phyloP scores from a whole-genome alignment of 2,329 filamentous ascomycete species.

The Ophiocordyceps sinensis region DNA sequence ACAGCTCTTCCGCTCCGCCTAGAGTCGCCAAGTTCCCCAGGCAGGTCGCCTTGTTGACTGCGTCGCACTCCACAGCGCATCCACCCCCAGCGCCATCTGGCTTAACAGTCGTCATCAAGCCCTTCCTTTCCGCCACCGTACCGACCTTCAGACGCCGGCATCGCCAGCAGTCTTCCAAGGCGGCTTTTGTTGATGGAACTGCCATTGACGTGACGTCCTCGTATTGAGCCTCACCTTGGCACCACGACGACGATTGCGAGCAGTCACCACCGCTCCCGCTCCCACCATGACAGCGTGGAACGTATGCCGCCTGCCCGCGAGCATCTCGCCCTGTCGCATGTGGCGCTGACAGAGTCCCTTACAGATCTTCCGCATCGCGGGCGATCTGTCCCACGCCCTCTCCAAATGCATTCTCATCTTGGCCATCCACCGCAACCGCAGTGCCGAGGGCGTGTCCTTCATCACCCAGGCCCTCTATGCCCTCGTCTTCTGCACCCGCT shows the following conservation, averaged over 20 bases:
- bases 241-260: not conserved
- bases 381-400: conserved; percentile 68
- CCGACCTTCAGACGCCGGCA: no score
- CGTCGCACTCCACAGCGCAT: not conserved
- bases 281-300: conserved; percentile 26
- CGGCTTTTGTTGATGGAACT: no score
- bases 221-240: no score
- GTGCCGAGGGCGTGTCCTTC: conserved; percentile 81
- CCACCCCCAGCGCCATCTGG: not conserved
- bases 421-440: conserved; percentile 77
- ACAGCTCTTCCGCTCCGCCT: not conserved
- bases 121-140: no score
- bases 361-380: conserved; percentile 59
- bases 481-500: conserved; percentile 72
- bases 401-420: conserved; percentile 87
- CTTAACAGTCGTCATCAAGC: not conserved
- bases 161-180: no score
- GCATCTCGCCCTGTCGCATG: not conserved
- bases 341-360: not conserved
- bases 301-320: conserved; percentile 11
- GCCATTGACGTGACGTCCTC: no score
- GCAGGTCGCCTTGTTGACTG: not conserved
- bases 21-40: not conserved
- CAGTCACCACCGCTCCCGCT: conserved; percentile 5
- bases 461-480: conserved; percentile 84